Evolutionary conservation across 2,329 filamentous ascomycete species (phyloP), one percentile per base, ranked within the genome.

Genomic region (Knoxdaviesia proteae): DNA sequence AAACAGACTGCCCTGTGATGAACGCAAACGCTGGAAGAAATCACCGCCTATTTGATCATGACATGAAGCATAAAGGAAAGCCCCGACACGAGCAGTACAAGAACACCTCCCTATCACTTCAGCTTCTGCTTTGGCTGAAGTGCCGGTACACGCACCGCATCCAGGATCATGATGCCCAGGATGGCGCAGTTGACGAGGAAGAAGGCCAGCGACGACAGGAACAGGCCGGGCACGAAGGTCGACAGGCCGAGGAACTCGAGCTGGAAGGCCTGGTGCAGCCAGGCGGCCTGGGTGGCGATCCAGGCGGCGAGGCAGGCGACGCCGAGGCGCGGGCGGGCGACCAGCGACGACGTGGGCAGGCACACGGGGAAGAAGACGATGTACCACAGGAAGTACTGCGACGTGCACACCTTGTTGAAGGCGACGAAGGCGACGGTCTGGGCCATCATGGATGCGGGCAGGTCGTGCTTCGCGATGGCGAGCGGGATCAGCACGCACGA

Each of bases 331-430:
- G 73, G 73, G 3, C 61, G 65, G 5, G 57, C 60, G 1, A 92
- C 61, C 9, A 94, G 68, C 0, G 80, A 79, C 0, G 87, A 94
- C 35, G 62, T 62, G 0, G 88, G 86, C 0, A 98, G 76, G 56
- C 94, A 93, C 41, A 94, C 77, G 0, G 90, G 90, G 3, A 96
- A 65, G 51, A 98, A 83, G 49, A 94, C 74, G 60, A 94, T 77
- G 60, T 98, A 96, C 90, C 90, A 98, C 41, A 98, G 71, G 58
- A 98, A 98, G 58, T 98, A 98, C 84, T 94, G 30, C 54, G 86
- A 94, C 3, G 90, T 98, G 68, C 88, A 96, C 47, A 98, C 90
- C 64, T 98, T 98, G 63, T 98, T 98, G 52, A 96, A 96, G 0
- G 86, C 79, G 4, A 96, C 90, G 59, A 98, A 98, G 0, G 88